Percentiles rank a stretch among this genome's conserved stretches.
Conservation (phyloP, 192 early-diverging fungal species). For the Mortierella claussenii region DNA sequence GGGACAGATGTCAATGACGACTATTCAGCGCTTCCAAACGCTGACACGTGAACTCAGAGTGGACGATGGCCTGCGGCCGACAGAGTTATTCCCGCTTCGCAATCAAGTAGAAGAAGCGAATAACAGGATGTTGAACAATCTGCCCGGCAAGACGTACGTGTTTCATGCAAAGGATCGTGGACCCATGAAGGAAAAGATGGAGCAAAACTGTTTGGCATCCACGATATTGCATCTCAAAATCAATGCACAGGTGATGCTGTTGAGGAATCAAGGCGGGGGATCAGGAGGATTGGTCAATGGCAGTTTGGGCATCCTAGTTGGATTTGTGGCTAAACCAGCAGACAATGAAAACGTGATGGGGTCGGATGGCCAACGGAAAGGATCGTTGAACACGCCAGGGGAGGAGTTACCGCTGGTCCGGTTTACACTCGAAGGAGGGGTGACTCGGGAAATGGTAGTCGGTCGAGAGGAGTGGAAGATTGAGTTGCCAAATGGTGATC, state of each 20-base stretch:
- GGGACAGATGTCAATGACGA: conserved; percentile 66
- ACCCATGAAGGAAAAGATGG: conserved; percentile 41
- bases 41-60: conserved; percentile 60
- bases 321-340: conserved; percentile 20
- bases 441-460: conserved; percentile 59
- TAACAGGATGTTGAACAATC: conserved; percentile 57
- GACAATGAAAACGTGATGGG: conserved; percentile 20
- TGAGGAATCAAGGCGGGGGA: conserved; percentile 69
- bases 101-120: conserved; percentile 83
- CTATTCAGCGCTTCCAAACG: conserved; percentile 58
- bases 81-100: conserved; percentile 75
- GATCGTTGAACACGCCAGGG: conserved; percentile 20
- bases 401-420: conserved; percentile 51
- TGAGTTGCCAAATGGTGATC: conserved; percentile 57
- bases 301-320: conserved; percentile 67
- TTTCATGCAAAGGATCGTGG: conserved; percentile 61
- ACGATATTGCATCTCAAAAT: conserved; percentile 71
- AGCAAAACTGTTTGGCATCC: conserved; percentile 70
- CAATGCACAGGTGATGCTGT: conserved; percentile 86
- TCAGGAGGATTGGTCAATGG: conserved; percentile 74
- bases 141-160: conserved; percentile 57
- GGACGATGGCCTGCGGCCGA: conserved; percentile 69
- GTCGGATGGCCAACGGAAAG: conserved; percentile 10
- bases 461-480: conserved; percentile 64
- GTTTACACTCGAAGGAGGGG: conserved; percentile 47